Conservation (phyloP, 495 filamentous ascomycete genomes). For the Tuber melanosporum region DNA sequence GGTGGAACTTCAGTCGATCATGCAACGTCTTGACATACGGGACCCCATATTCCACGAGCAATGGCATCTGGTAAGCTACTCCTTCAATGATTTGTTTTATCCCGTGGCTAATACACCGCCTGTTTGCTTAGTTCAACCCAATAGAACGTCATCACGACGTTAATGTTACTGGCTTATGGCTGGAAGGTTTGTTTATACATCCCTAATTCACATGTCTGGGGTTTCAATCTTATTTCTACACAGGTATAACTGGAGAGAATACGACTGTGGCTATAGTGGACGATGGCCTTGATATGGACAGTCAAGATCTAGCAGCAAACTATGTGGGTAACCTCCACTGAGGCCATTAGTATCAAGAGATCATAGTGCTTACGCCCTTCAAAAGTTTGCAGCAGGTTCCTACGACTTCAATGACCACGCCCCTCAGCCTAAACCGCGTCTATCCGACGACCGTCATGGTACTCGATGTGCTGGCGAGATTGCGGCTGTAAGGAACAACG, state of each 20-base stretch:
- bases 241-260: conserved; percentile 74
- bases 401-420: conserved; percentile 90
- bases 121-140: conserved; percentile 56
- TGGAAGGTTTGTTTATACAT: conserved; percentile 52
- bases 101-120: conserved; percentile 9
- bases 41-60: conserved; percentile 91
- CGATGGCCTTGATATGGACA: conserved; percentile 95
- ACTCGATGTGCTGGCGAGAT: conserved; percentile 94
- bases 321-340: conserved; percentile 39
- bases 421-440: conserved; percentile 67
- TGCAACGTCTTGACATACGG: conserved; percentile 54
- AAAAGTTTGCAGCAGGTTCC: conserved; percentile 80
- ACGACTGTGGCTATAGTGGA: conserved; percentile 88
- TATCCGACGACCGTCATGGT: conserved; percentile 79
- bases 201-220: not conserved
- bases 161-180: conserved; percentile 88
- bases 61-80: conserved; percentile 65
- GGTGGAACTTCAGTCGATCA: conserved; percentile 11
- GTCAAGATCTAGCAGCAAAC: conserved; percentile 84
- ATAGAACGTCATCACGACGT: conserved; percentile 79
- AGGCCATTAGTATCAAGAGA: not conserved
- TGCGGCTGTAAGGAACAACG: conserved; percentile 78
- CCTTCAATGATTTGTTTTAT: not conserved
- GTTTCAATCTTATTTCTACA: conserved; percentile 8
- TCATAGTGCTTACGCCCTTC: not conserved